phyloP scores from a whole-genome alignment of 768 basidiomycete species.

The Panaeolus cyanescens region DNA sequence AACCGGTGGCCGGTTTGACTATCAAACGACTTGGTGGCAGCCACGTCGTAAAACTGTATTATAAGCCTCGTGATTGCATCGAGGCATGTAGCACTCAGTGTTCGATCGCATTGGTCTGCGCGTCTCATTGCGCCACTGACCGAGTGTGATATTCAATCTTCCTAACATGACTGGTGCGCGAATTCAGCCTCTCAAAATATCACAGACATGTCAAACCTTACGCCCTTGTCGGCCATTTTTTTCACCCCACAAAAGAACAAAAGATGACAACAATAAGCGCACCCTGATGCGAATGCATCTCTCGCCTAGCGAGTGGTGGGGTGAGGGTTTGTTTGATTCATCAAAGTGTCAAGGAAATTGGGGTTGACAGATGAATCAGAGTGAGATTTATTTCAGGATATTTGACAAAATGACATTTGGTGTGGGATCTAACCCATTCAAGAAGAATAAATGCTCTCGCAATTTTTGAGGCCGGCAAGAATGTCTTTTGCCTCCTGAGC shows the following conservation, averaged over 20 bases:
- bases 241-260: not conserved
- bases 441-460: conserved; percentile 3
- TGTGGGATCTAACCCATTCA: not conserved
- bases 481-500: not conserved
- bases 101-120: not conserved
- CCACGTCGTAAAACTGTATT: not conserved
- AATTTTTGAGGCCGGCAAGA: not conserved
- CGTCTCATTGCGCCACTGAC: not conserved
- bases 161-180: not conserved
- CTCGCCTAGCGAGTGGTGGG: not conserved
- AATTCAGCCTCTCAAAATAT: not conserved
- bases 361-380: not conserved
- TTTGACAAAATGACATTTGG: not conserved
- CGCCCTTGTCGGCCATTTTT: not conserved
- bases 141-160: not conserved
- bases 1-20: not conserved
- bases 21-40: not conserved
- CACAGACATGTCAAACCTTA: not conserved
- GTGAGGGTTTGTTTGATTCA: not conserved
- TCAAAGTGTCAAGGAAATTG: not conserved
- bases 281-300: not conserved
- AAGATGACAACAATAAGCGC: not conserved
- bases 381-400: not conserved
- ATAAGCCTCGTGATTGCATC: conserved; percentile 3
- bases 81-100: not conserved